Base-by-base conservation (phyloP, 257 asterid genomes). In the Penstemon davidsonii region DNA sequence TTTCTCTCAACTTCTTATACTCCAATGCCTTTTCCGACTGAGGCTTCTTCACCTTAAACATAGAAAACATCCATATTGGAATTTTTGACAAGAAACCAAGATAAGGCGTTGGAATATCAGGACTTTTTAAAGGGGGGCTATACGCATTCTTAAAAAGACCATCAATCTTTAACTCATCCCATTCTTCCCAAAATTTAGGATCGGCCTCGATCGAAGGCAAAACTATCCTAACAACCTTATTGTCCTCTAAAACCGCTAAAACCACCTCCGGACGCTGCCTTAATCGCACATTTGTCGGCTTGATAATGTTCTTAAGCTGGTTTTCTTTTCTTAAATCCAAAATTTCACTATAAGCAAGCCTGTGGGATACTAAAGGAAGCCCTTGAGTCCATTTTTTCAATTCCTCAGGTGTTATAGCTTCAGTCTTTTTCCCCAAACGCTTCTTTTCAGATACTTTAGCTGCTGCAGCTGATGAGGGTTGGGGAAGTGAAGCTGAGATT, bases 171-270 rank as follows among this genome's bases (percentile, higher is more conserved):
- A 91, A 69, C 68, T 84, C 91, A 74, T 86, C 88, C 99, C 97
- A 93, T 54, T 80, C 84, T 11, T 60, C 69, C 99, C 99, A 93
- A 74, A 93, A 93, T 47, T 76, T 83, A 0, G 90, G 83, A 84
- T 93, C 97, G 62, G 75, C 78, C 61, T 79, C 89, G 40, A 77
- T 66, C 3, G 96, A 88, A 68, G 99, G 97, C 79, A 90, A 76
- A 44, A 93, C 99, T 55, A 84, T 72, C 79, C 99, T 84, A 71
- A 88, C 83, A 65, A 93, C 93, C 79, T 71, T 83, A 70, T 76
- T 80, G 84, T 91, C 96, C 70, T 93, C 99, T 81, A 93, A 68
- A 70, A 93, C 99, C 55, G 87, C 97, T 76, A 93, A 61, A 79
- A 90, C 92, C 8, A 93, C 87, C 83, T 84, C 92, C 4, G 96